A percentile compares a stretch with the other conserved stretches of the same genome.
Conservation (phyloP, 202 grass and related monocot genomes). For the Tripidium arundinaceum region DNA sequence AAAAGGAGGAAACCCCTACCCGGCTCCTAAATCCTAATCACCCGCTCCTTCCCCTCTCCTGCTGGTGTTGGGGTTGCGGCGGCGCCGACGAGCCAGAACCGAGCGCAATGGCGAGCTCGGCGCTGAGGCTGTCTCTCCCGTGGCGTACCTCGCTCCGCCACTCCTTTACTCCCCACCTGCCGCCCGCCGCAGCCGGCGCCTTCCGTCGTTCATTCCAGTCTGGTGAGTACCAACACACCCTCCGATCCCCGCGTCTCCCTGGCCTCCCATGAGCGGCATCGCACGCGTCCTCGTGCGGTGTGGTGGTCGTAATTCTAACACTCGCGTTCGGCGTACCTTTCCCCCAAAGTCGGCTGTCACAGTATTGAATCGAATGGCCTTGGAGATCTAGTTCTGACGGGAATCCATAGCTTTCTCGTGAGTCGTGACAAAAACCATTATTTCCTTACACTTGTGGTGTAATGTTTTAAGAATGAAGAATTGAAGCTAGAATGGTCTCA, state of each 20-base stretch:
- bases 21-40: too few relatives aligned
- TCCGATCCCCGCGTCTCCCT: neutral
- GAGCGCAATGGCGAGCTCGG: slow-evolving; percentile 37
- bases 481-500: neutral
- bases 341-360: neutral
- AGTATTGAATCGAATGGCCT: neutral
- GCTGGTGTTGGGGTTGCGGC: slow-evolving; percentile 19
- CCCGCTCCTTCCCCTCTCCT: neutral
- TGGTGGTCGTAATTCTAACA: neutral
- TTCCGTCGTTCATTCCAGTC: slow-evolving; percentile 33
- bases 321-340: neutral
- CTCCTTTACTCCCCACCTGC: neutral
- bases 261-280: neutral
- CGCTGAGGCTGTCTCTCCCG: slow-evolving; percentile 25
- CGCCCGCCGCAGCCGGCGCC: neutral
- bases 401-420: slow-evolving; percentile 7
- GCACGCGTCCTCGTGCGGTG: neutral
- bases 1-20: slow-evolving; percentile 22
- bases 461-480: slow-evolving; percentile 6
- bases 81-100: slow-evolving; percentile 28
- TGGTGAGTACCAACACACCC: slow-evolving; percentile 22
- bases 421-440: too few relatives aligned
- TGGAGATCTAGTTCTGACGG: slow-evolving; percentile 17
- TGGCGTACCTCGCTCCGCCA: neutral
- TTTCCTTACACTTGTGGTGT: neutral